A percentile compares a stretch with the other conserved stretches of the same genome.
Evolutionary conservation across 805 yeast species (phyloP).

Genomic region (Starmerella sp.): DNA sequence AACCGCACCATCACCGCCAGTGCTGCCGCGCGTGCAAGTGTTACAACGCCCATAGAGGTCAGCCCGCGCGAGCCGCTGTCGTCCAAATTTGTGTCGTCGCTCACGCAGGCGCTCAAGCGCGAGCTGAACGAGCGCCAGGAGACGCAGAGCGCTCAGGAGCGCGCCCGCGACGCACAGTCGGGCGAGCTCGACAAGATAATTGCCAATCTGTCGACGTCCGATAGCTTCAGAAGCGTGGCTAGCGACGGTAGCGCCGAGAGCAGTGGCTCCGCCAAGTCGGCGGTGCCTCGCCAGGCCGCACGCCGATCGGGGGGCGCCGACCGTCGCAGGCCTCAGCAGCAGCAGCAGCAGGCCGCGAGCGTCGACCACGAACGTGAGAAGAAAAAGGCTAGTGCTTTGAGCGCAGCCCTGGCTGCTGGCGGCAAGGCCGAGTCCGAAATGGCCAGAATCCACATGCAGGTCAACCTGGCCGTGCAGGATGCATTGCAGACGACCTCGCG

Average conservation of each 20-base stretch:
- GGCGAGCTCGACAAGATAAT: background rate
- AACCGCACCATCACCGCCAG: slow-evolving; percentile 4
- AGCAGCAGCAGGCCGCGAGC: background rate
- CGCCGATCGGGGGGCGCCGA: background rate
- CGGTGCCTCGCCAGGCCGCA: background rate
- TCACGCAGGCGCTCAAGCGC: slow-evolving; percentile 14
- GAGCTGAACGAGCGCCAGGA: slow-evolving; percentile 7
- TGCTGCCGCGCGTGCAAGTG: slow-evolving; percentile 22
- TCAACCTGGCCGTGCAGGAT: slow-evolving; percentile 11
- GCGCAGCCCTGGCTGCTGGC: slow-evolving; percentile 21
- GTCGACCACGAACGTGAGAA: slow-evolving; percentile 2
- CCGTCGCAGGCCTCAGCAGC: background rate
- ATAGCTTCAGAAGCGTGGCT: background rate
- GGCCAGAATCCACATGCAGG: slow-evolving; percentile 17
- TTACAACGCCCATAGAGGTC: slow-evolving; percentile 10
- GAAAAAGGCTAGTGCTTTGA: slow-evolving; percentile 13
- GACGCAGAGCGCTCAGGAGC: background rate
- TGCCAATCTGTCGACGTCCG: background rate
- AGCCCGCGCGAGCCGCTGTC: slow-evolving; percentile 20
- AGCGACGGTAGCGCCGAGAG: slow-evolving; percentile 1
- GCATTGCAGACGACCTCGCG: slow-evolving; percentile 3
- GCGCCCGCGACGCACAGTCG: background rate
- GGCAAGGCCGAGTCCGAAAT: slow-evolving; percentile 17
- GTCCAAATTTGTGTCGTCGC: slow-evolving; percentile 14
- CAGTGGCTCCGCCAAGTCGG: background rate